Conservation (phyloP, 2,329 filamentous ascomycete genomes). For the Colletotrichum navitas region DNA sequence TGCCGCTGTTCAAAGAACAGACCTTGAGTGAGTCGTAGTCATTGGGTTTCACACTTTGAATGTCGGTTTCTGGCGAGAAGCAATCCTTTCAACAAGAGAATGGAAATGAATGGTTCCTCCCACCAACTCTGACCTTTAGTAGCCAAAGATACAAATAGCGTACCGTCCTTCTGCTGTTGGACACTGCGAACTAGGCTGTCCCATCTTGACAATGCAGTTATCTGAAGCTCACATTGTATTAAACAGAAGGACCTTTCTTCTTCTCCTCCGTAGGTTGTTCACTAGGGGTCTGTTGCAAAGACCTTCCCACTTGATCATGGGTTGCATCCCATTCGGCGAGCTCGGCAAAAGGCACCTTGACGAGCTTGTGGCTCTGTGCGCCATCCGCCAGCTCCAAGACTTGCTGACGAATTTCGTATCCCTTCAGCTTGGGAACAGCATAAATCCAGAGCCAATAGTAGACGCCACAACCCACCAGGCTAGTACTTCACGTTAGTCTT, state of each 20-base stretch:
- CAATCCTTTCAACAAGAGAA: neutral
- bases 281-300: neutral
- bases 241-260: neutral
- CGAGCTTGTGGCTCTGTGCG: constrained; percentile 58
- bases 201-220: neutral
- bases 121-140: neutral
- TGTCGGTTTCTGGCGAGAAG: neutral
- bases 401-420: constrained; percentile 68
- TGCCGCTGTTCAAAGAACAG: neutral
- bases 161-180: no score
- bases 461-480: constrained; percentile 58
- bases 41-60: no score
- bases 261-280: neutral
- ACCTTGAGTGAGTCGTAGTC: neutral
- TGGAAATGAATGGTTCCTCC: neutral
- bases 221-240: no score
- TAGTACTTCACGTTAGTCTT: neutral
- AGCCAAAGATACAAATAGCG: no score
- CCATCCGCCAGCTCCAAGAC: constrained; percentile 60
- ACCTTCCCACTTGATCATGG: neutral
- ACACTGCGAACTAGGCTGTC: neutral
- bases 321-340: neutral
- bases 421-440: constrained; percentile 62
- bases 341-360: constrained; percentile 60
- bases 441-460: constrained; percentile 73